Evolutionary conservation across 2,329 filamentous ascomycete species (phyloP).

Genomic region (Pyrenochaeta sp.): DNA sequence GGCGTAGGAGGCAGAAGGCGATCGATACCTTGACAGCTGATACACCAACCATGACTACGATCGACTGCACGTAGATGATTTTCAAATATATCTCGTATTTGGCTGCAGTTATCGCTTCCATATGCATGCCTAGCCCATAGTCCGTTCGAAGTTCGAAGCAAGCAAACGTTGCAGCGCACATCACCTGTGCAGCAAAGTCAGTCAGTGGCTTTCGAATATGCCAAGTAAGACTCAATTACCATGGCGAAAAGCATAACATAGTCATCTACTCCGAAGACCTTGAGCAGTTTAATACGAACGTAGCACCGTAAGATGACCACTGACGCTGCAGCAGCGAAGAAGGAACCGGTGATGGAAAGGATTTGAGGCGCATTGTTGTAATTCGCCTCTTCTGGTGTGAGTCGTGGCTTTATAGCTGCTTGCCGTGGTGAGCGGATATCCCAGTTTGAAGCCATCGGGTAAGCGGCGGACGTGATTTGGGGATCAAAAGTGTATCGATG

Average conservation of each 20-base stretch:
- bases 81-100: slow-evolving; percentile 51
- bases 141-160: slow-evolving; percentile 57
- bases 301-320: slow-evolving; percentile 55
- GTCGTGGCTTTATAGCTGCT: slow-evolving; percentile 2
- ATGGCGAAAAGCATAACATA: slow-evolving; percentile 55
- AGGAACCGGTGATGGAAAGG: slow-evolving; percentile 51
- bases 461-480: not conserved
- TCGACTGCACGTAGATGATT: slow-evolving; percentile 54
- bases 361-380: slow-evolving; percentile 51
- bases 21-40: slow-evolving; percentile 60
- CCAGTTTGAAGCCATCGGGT: slow-evolving; percentile 1
- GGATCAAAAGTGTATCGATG: not conserved
- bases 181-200: not conserved
- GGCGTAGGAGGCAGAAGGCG: slow-evolving; percentile 55
- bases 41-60: slow-evolving; percentile 58
- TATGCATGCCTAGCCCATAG: slow-evolving; percentile 59
- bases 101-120: slow-evolving; percentile 43
- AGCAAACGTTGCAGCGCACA: slow-evolving; percentile 32
- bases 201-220: not conserved
- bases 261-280: slow-evolving; percentile 61
- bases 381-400: slow-evolving; percentile 41
- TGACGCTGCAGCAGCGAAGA: slow-evolving; percentile 51
- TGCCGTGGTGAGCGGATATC: not conserved
- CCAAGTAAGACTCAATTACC: slow-evolving; percentile 36
- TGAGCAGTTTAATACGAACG: slow-evolving; percentile 58